Evolutionary conservation across 306 rosid species (phyloP).

Genomic region (Quercus cerris): DNA sequence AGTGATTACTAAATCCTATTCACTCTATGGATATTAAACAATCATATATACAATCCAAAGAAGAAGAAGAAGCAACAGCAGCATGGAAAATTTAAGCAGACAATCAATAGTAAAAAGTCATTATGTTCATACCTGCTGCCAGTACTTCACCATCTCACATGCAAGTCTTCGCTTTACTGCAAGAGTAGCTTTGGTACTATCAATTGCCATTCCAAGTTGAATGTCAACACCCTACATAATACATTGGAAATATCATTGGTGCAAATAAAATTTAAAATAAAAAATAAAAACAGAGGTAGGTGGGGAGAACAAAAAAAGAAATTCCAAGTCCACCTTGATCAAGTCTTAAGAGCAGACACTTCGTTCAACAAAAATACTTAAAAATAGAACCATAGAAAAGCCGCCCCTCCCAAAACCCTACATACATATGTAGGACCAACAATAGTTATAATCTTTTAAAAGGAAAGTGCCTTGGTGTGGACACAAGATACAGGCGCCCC

Average conservation of each 20-base stretch:
- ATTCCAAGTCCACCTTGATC: not conserved
- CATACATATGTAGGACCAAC: not conserved
- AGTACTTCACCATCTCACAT: conserved; percentile 96
- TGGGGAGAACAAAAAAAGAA: not conserved
- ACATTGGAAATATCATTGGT: not conserved
- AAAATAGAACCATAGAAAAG: not conserved
- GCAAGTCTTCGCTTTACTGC: conserved; percentile 99
- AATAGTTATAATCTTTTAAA: not conserved
- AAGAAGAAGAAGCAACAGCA: not conserved
- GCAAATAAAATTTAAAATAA: not conserved
- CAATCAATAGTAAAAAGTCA: not conserved
- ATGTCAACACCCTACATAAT: conserved; percentile 78
- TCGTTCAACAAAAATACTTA: not conserved
- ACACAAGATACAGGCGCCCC: too few relatives aligned
- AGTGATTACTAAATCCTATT: not conserved
- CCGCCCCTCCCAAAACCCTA: not conserved
- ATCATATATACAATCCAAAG: not conserved
- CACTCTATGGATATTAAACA: not conserved
- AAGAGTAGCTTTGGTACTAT: conserved; percentile 96
- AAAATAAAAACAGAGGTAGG: conserved; percentile 5
- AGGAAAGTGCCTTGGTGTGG: not conserved
- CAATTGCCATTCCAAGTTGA: conserved; percentile 96
- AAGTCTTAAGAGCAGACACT: not conserved
- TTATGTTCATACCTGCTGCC: conserved; percentile 81
- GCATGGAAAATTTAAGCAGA: not conserved